These are phyloP conservation scores for Aspergillus flavus DNA, from an alignment of 2,329 filamentous ascomycete genomes.

Conservation along the genomic window DNA sequence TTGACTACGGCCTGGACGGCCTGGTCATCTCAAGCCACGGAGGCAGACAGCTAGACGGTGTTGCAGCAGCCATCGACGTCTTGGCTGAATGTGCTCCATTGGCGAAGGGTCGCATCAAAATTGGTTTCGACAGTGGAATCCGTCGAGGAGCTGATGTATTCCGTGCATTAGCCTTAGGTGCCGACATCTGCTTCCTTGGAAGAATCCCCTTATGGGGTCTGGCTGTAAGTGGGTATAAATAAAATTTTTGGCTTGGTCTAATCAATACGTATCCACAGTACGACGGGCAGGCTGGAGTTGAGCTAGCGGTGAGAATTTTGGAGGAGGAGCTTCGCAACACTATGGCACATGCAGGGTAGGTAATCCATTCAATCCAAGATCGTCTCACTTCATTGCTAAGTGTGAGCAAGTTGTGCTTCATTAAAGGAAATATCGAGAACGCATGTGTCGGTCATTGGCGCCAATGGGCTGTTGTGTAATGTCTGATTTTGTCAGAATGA, in stretches of 20 bases:
- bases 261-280: conserved; percentile 14
- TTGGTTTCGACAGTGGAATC: conserved; percentile 32
- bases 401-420: too few relatives aligned
- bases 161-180: conserved; percentile 32
- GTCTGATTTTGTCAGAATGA: too few relatives aligned
- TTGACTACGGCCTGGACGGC: conserved; percentile 32
- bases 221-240: conserved; percentile 20
- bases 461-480: too few relatives aligned
- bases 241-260: too few relatives aligned
- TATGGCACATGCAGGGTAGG: conserved; percentile 28
- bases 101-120: conserved; percentile 29
- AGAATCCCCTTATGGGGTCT: conserved; percentile 33
- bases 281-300: conserved; percentile 29
- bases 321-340: conserved; percentile 25
- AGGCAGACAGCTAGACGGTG: conserved; percentile 35
- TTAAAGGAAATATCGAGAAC: too few relatives aligned
- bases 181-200: conserved; percentile 27
- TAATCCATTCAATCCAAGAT: neutral
- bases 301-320: conserved; percentile 29
- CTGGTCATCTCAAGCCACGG: conserved; percentile 40
- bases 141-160: conserved; percentile 31
- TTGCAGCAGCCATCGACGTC: conserved; percentile 34
- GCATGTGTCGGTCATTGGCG: too few relatives aligned
- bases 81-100: conserved; percentile 22
- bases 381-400: neutral